Conservation (phyloP, 2,329 filamentous ascomycete genomes). For the Ceratocystis huliohia region DNA sequence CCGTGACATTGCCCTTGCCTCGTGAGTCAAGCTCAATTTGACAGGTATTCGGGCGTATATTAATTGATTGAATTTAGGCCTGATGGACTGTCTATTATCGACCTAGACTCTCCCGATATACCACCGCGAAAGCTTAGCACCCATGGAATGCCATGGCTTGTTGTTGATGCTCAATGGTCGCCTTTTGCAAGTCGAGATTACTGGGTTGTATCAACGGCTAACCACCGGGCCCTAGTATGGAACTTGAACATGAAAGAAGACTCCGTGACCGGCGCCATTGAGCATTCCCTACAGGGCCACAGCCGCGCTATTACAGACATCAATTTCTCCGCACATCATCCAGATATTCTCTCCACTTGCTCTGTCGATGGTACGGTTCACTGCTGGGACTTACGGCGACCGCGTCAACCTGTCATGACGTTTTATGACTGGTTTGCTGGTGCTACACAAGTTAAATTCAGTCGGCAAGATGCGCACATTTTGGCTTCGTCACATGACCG, state of each 20-base stretch:
- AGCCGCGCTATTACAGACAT: conserved; percentile 87
- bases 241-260: conserved; percentile 73
- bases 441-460: conserved; percentile 92
- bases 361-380: conserved; percentile 88
- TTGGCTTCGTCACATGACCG: conserved; percentile 84
- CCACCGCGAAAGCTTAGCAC: conserved; percentile 69
- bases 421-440: conserved; percentile 92
- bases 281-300: conserved; percentile 73
- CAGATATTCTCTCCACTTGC: conserved; percentile 78
- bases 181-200: conserved; percentile 80
- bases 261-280: conserved; percentile 56
- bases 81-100: conserved; percentile 80
- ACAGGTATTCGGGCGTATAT: conserved; percentile 28
- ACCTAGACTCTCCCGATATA: conserved; percentile 79
- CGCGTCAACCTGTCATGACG: conserved; percentile 59
- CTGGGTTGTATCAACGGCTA: conserved; percentile 89
- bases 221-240: conserved; percentile 89
- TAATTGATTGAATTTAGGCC: conserved; percentile 36
- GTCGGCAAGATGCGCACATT: conserved; percentile 72
- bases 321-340: conserved; percentile 88
- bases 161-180: conserved; percentile 94
- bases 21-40: conserved; percentile 36
- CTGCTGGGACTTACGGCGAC: conserved; percentile 74
- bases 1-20: conserved; percentile 79
- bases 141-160: conserved; percentile 83